Evolutionary conservation across 352 stramenopile genomes (phyloP).

Genomic region (Paralagenidium karlingii): DNA sequence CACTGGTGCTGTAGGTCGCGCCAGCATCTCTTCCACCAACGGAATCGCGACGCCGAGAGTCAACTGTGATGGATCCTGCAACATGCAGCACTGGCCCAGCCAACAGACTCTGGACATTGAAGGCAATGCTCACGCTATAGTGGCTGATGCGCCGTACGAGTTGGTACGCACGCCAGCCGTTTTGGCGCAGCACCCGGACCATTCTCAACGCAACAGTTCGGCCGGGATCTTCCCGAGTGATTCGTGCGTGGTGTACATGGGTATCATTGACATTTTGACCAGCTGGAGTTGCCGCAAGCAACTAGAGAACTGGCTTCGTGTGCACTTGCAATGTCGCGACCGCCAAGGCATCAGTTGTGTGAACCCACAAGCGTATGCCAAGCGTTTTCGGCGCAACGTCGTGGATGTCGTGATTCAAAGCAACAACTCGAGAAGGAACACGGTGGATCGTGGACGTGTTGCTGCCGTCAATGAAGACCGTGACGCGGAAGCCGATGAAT

Average conservation of each 20-base stretch:
- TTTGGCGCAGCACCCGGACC: slow-evolving; percentile 17
- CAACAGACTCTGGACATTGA: slow-evolving; percentile 6
- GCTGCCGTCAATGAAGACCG: no score
- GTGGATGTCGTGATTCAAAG: slow-evolving; percentile 76
- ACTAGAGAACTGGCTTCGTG: slow-evolving; percentile 79
- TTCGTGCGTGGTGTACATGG: slow-evolving; percentile 87
- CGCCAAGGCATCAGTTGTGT: slow-evolving; percentile 72
- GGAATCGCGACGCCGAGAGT: background rate
- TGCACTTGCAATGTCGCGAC: slow-evolving; percentile 70
- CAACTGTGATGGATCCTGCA: background rate
- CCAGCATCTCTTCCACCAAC: slow-evolving; percentile 3
- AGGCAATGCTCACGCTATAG: slow-evolving; percentile 11
- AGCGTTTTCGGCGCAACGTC: slow-evolving; percentile 76
- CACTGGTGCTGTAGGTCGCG: background rate
- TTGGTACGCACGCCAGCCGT: background rate
- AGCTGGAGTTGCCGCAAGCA: slow-evolving; percentile 91
- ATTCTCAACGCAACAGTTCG: slow-evolving; percentile 35
- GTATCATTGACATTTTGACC: slow-evolving; percentile 96
- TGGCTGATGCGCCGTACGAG: slow-evolving; percentile 12
- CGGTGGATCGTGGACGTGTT: slow-evolving; percentile 3
- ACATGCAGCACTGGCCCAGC: slow-evolving; percentile 5
- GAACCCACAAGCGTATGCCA: slow-evolving; percentile 64
- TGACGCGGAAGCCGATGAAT: no score
- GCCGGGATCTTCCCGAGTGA: slow-evolving; percentile 18
- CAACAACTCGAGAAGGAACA: no score